A percentile compares a stretch with the other conserved stretches of the same genome.
Evolutionary conservation across 176 grass and related monocot species (phyloP).

Genomic region (Aegilops bicornis): DNA sequence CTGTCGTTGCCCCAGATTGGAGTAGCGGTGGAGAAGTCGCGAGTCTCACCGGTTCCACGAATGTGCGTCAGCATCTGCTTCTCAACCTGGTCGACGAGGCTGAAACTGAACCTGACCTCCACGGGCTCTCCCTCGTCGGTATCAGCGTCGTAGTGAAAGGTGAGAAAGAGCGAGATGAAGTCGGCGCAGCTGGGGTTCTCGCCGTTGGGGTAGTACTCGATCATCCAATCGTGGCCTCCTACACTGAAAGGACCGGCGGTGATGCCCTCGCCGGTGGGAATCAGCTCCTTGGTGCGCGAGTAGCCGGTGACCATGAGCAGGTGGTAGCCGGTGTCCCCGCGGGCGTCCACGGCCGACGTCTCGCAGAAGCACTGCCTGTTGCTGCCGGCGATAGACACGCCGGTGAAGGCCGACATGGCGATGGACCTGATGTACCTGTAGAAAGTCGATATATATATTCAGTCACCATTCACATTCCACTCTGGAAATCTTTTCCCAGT

Average conservation of each 20-base stretch:
- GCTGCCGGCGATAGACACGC: not conserved
- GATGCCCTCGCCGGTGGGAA: not conserved
- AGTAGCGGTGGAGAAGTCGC: not conserved
- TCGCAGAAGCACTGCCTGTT: not conserved
- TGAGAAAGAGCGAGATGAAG: not conserved
- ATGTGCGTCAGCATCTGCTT: not conserved
- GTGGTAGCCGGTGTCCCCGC: not conserved
- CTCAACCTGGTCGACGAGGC: not conserved
- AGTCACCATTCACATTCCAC: not conserved
- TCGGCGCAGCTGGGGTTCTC: not conserved
- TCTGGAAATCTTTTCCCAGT: too few relatives aligned
- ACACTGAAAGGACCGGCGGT: not conserved
- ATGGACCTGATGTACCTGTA: not conserved
- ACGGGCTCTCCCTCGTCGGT: rapidly evolving
- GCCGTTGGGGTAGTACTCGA: not conserved
- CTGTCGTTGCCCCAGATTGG: not conserved
- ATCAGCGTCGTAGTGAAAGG: not conserved
- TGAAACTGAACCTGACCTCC: not conserved
- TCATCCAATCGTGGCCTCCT: not conserved
- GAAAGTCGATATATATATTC: not conserved
- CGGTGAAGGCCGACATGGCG: not conserved
- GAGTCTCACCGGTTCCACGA: too few relatives aligned
- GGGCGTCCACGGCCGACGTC: not conserved
- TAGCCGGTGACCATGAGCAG: not conserved
- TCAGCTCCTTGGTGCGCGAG: not conserved